Conservation (phyloP, 2,329 filamentous ascomycete genomes). For the Pseudocercospora musae region DNA sequence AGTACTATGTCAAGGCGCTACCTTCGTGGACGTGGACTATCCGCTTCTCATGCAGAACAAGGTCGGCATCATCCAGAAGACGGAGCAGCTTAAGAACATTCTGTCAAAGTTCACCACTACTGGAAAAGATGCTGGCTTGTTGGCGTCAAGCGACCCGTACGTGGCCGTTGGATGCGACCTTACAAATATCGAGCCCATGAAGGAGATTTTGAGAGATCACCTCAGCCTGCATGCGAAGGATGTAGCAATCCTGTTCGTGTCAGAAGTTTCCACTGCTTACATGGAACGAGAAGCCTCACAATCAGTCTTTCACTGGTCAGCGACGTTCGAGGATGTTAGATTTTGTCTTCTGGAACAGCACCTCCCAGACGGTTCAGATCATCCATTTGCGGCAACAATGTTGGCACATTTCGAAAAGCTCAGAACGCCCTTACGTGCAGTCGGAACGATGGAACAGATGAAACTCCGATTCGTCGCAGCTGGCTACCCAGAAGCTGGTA, state of each 20-base stretch:
- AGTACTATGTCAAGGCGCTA: constrained; percentile 54
- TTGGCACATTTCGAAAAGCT: constrained; percentile 77
- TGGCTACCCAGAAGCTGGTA: constrained; percentile 60
- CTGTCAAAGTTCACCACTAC: constrained; percentile 40
- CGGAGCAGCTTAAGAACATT: constrained; percentile 56
- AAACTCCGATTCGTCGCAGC: constrained; percentile 61
- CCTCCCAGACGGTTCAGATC: constrained; percentile 69
- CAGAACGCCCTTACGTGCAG: constrained; percentile 71
- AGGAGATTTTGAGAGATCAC: constrained; percentile 56
- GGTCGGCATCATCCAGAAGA: constrained; percentile 62
- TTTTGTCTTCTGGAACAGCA: constrained; percentile 88
- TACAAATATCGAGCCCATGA: constrained; percentile 61
- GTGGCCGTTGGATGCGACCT: constrained; percentile 79
- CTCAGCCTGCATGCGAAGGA: constrained; percentile 57
- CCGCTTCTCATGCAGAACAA: constrained; percentile 75
- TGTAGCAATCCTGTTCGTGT: constrained; percentile 67
- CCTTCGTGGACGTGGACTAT: constrained; percentile 85
- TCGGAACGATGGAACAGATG: constrained; percentile 64
- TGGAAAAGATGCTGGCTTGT: constrained; percentile 43
- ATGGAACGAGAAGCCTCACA: constrained; percentile 75
- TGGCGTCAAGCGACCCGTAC: constrained; percentile 68
- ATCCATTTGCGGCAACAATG: constrained; percentile 88
- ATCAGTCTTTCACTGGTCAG: constrained; percentile 74
- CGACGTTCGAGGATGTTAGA: constrained; percentile 64
- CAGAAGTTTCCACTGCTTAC: constrained; percentile 88